Base-by-base conservation (phyloP, 139 green algal species). In the Chlamydomonas sp. region DNA sequence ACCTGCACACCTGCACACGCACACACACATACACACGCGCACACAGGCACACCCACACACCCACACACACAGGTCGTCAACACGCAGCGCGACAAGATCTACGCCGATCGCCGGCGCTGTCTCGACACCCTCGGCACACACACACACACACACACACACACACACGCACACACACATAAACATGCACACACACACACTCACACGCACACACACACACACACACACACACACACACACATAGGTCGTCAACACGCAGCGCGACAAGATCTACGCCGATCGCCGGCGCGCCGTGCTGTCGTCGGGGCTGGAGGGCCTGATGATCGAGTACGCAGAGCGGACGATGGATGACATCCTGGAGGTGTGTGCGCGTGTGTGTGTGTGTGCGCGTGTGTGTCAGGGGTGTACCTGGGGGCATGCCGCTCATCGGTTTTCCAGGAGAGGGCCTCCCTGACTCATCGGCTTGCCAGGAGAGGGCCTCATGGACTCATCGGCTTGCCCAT, bases 311-410 rank as follows among this genome's bases (percentile, higher is more conserved):
- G 57, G 73, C 13, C 68, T 90, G 36, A 94, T 98, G 89, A 8
- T 91, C 1, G 93, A 98, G 80, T 98, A 97, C 70, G 89, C 95
- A 0, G 89, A 96, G 77, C 77, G 84, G 38, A 99, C 94, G 13
- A 85, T 95, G 35, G 92, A 98, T 69, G 95, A 99, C 78, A 97
- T 99, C 72, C 72, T 98, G 35, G 85, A 99, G 81, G 88, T 92
- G 73, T 16, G 60, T 16, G 30, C 31, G 39, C 13, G n/a, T n/a
- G n/a, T n/a, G n/a, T n/a, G n/a, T n/a, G n/a, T n/a, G 43, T 54
- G 43, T 54, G 20, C 43, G 43, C 43, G 43, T 54, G 43, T 13
- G 43, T 54, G 43, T 54, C n/a, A n/a, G n/a, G n/a, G n/a, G n/a
- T n/a, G n/a, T n/a, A n/a, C n/a, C n/a, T n/a, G n/a, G n/a, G n/a